These are phyloP conservation scores for Russula abietina DNA, from an alignment of 768 basidiomycete species.

Conservation along the genomic window DNA sequence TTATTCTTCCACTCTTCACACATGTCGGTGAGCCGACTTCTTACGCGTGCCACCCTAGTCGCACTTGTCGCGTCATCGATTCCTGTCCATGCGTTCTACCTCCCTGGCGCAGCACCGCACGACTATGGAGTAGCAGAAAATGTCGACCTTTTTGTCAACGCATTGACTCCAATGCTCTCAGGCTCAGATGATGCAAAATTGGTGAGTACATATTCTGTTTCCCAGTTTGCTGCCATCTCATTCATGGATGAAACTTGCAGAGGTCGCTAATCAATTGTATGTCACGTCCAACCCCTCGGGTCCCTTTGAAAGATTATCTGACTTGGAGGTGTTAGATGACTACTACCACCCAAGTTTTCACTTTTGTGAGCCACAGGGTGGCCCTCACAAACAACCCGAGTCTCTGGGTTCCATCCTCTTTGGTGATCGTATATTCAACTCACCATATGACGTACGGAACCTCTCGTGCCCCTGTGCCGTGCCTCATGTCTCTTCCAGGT, in stretches of 20 bases:
- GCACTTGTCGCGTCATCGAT: slow-evolving; percentile 21
- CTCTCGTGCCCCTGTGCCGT: slow-evolving; percentile 5
- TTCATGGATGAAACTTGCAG: slow-evolving; percentile 34
- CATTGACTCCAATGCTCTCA: slow-evolving; percentile 78
- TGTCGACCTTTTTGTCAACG: slow-evolving; percentile 81
- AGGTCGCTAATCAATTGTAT: slow-evolving; percentile 89
- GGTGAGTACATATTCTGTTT: slow-evolving; percentile 38
- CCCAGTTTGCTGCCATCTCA: not conserved
- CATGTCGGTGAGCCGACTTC: slow-evolving; percentile 25
- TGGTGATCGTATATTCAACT: slow-evolving; percentile 90
- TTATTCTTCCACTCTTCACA: not conserved
- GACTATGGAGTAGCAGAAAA: slow-evolving; percentile 69
- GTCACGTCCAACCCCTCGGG: slow-evolving; percentile 20
- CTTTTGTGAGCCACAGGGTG: slow-evolving; percentile 78
- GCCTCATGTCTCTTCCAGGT: slow-evolving; percentile 42
- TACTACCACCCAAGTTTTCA: slow-evolving; percentile 85
- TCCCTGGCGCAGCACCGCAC: slow-evolving; percentile 85
- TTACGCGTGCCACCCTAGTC: slow-evolving; percentile 25
- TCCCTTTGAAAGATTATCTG: not conserved
- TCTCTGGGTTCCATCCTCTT: slow-evolving; percentile 92
- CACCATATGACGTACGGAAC: slow-evolving; percentile 71
- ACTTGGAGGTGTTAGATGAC: slow-evolving; percentile 54
- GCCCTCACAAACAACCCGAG: slow-evolving; percentile 70
- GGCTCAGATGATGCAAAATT: slow-evolving; percentile 65
- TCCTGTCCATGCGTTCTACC: slow-evolving; percentile 65